Evolutionary conservation across 225 moss, liverwort and hornwort genomes (phyloP).

Genomic region (Thuidium tamariscinum): DNA sequence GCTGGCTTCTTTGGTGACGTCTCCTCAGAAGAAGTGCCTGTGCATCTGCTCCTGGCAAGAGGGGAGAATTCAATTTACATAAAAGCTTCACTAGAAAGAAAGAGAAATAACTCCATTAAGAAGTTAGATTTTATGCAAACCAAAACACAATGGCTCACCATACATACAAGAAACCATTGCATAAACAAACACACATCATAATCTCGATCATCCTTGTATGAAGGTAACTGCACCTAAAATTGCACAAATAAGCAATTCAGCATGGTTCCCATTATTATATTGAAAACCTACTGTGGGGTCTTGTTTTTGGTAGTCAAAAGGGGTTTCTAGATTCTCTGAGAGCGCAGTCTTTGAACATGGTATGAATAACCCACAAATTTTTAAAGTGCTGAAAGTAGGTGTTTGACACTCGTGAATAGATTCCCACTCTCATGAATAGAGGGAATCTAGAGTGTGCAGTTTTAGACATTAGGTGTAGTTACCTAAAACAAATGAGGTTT

Average conservation of each 20-base stretch:
- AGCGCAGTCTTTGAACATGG: not conserved
- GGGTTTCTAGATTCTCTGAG: not conserved
- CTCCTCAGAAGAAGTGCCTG: not conserved
- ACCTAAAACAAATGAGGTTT: not conserved
- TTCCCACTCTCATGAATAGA: not conserved
- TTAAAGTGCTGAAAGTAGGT: not conserved
- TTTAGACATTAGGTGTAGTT: not conserved
- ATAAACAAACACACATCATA: not conserved
- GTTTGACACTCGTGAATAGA: too few species aligned
- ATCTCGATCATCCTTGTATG: not conserved
- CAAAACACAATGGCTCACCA: not conserved
- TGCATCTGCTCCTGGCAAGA: not conserved
- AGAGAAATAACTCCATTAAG: not conserved
- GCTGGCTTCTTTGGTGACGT: not conserved
- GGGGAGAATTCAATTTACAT: not conserved
- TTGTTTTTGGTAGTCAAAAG: not conserved
- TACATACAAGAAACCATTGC: not conserved
- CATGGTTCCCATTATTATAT: not conserved
- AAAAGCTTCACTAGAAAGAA: not conserved
- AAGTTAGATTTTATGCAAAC: not conserved
- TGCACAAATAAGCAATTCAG: not conserved
- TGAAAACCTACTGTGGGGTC: not conserved
- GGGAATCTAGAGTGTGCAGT: not conserved
- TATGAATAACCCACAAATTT: not conserved
- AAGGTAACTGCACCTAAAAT: not conserved